phyloP scores from a whole-genome alignment of 345 rosid genomes.

The Citrus inodora region DNA sequence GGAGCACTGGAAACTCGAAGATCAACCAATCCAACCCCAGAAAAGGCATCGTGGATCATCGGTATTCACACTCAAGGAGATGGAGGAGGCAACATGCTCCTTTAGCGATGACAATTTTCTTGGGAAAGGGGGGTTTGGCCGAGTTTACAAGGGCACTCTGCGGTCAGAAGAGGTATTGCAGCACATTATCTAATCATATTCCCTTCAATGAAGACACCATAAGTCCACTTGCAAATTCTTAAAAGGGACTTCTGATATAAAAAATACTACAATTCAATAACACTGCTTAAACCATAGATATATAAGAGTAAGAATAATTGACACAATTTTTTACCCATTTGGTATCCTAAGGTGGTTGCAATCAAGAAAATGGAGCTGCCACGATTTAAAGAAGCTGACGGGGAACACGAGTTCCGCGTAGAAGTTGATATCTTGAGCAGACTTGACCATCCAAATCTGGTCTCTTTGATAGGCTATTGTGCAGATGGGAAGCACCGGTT shows the following conservation, averaged over 20 bases:
- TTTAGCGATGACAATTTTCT: constrained; percentile 69
- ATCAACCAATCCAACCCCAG: constrained; percentile 40
- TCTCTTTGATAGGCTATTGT: constrained; percentile 85
- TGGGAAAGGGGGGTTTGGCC: constrained; percentile 92
- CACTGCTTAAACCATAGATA: background rate
- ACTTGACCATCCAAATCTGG: constrained; percentile 88
- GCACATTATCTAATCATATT: too few species aligned
- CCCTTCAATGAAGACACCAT: too few species aligned
- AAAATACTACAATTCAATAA: background rate
- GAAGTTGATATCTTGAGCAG: constrained; percentile 97
- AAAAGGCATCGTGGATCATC: constrained; percentile 58
- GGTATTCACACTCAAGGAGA: constrained; percentile 85
- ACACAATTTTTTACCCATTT: constrained; percentile 7
- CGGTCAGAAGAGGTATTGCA: constrained; percentile 76
- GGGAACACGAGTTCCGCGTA: constrained; percentile 90
- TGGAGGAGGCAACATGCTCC: constrained; percentile 80
- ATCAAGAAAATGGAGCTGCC: constrained; percentile 98
- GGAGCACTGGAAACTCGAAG: constrained; percentile 69
- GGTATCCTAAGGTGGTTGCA: constrained; percentile 74
- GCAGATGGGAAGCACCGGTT: constrained; percentile 94
- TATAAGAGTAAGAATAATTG: background rate
- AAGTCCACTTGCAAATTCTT: too few species aligned
- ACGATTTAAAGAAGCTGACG: constrained; percentile 74
- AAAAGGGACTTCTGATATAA: too few species aligned
- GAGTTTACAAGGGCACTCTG: constrained; percentile 77